Evolutionary conservation across 805 yeast species (phyloP), one percentile per base, ranked within the genome.

Genomic region (Lipomyces starkeyi): DNA sequence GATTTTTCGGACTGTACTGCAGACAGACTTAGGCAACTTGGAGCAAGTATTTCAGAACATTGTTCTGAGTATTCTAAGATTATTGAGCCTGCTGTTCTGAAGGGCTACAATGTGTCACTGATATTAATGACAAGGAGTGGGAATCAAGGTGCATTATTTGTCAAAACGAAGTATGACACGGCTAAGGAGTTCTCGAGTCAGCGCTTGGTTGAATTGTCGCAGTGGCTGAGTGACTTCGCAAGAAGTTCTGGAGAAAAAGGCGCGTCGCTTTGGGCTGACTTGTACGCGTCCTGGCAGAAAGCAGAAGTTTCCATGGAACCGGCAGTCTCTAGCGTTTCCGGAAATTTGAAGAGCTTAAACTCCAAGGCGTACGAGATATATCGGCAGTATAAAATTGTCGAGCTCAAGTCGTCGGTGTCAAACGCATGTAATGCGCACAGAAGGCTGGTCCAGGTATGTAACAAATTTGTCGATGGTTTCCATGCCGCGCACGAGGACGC

Each of bases 391-490:
- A 17, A 43, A 43, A 17, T 17, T n/a, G 49, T 7, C 9, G 49
- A n/a, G 9, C 20, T 43, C 49, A 43, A 43, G 49, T 43, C 49
- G 22, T n/a, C 22, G 14, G 22, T 43, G 11, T 6, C 49, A 25
- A 53, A 14, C 3, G 56, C 34, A n/a, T n/a, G 17, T 25, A 53
- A 25, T 53, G 56, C 34, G 17, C 34, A 53, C 34, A 20, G 56
- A 53, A 53, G 17, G 56, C 17, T 29, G n/a, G n/a, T 7, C 20
- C 17, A 53, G 56, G 34, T 20, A 17, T 7, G 17, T 53, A 25
- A 17, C 56, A 53, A 22, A 22, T 57, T 57, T 32, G 20, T 57
- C 29, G 60, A 57, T 14, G 49, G 49, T 4, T 22, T 57, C 29
- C 32, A 57, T 58, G n/a, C 49, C 1, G 60, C 56, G n/a, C n/a